Conservation (phyloP, 1,139 yeast species). For the Yamadazyma triangularis region DNA sequence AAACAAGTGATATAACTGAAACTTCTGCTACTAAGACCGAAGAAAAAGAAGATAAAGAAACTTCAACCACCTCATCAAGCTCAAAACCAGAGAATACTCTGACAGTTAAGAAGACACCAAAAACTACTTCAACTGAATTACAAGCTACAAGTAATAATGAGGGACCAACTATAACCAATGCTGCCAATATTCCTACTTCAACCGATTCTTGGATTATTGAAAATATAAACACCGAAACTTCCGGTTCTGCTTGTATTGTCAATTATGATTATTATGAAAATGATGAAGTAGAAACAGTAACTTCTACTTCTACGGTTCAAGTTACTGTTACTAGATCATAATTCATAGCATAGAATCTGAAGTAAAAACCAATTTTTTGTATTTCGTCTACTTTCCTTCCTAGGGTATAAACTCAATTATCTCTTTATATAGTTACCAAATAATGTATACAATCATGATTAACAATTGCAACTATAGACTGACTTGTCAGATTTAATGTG, state of each 20-base stretch:
- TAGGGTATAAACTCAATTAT: too few relatives aligned
- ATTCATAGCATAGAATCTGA: too few relatives aligned
- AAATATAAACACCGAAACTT: conserved; percentile 28
- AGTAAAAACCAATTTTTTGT: too few relatives aligned
- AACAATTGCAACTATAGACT: too few relatives aligned
- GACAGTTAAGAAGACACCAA: not conserved
- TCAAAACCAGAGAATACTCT: conserved; percentile 4
- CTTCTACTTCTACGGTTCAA: conserved; percentile 37
- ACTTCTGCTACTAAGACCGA: conserved; percentile 9
- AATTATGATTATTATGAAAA: conserved; percentile 41
- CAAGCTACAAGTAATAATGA: conserved; percentile 6
- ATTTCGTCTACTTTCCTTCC: too few relatives aligned
- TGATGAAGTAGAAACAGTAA: conserved; percentile 24
- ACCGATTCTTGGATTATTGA: conserved; percentile 39
- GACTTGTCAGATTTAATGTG: too few relatives aligned
- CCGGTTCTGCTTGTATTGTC: conserved; percentile 35
- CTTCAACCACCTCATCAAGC: conserved; percentile 6
- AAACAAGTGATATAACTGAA: conserved; percentile 7
- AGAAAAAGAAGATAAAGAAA: conserved; percentile 6
- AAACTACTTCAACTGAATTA: conserved; percentile 6
- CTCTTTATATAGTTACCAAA: too few relatives aligned
- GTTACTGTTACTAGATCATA: conserved; percentile 35
- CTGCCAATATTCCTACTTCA: conserved; percentile 26
- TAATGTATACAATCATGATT: too few relatives aligned
- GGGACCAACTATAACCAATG: conserved; percentile 31